Base-by-base conservation (phyloP, 805 yeast genomes). In the Candida ipomoeae region DNA sequence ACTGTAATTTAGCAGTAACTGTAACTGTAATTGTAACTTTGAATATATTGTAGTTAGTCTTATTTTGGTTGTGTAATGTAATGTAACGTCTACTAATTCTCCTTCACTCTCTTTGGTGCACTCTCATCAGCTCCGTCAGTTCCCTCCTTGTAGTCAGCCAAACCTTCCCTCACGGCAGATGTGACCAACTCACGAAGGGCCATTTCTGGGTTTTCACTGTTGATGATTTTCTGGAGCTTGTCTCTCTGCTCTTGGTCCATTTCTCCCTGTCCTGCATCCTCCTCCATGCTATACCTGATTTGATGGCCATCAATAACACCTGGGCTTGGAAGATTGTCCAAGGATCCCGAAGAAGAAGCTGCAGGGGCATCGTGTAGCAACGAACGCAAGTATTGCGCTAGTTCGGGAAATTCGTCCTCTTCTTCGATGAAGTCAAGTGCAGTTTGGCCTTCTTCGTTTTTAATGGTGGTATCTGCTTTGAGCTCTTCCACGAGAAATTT, bases 401-500 rank as follows among this genome's bases (percentile, higher is more conserved):
- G 70, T 36, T 89, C 96, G 1, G 94, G 91, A 57, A 78, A 85
- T 56, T 92, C 97, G 18, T 79, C 89, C 41, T 90, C 97, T 55
- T 89, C 96, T 61, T 84, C 88, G 38, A 87, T 82, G 63, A 80
- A 85, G 50, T 84, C 82, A 10, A 81, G 78, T 1, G 96, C 73
- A 1, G 92, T 90, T 60, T 80, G 78, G 3, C 89, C 95, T 26
- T 88, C 96, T 40, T 69, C 65, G 64, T 94, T 92, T 62, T 74
- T 79, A 35, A 81, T 58, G 40, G 67, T 80, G 63, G 71, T 77
- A 66, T 89, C 86, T 0, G 92, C 97, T 3, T 79, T 75, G 32
- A 84, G 75, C 46, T 81, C 80, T 56, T 83, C 88, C 0, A 94
- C 75, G 48, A 94, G 70, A 21, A 75, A 59, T 56, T 78, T 80